These are phyloP conservation scores for Aspergillus conjunctus DNA, from an alignment of 495 filamentous ascomycete species.

Conservation along the genomic window DNA sequence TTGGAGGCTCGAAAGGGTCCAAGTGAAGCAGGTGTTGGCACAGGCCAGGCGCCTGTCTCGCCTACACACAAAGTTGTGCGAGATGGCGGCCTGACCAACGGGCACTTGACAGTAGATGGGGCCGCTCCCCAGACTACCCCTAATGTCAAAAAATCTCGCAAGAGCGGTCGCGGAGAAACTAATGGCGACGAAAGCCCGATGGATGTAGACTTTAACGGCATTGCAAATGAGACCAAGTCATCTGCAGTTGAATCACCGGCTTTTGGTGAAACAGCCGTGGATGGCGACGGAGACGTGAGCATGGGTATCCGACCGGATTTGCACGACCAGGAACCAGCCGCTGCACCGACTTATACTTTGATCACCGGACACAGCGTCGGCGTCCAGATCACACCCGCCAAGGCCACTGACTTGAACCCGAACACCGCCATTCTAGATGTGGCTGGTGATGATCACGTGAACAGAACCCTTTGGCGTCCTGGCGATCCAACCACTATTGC, in stretches of 20 bases:
- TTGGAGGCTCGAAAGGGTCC: constrained; percentile 33
- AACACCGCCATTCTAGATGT: constrained; percentile 66
- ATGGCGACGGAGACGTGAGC: constrained; percentile 49
- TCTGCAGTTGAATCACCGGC: constrained; percentile 40
- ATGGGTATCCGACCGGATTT: constrained; percentile 35
- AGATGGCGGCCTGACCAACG: constrained; percentile 48
- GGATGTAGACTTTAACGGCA: constrained; percentile 46
- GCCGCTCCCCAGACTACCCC: constrained; percentile 19
- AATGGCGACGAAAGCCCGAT: constrained; percentile 60
- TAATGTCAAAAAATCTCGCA: constrained; percentile 34
- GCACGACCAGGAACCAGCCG: constrained; percentile 38
- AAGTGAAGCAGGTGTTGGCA: constrained; percentile 31
- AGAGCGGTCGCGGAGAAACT: constrained; percentile 63
- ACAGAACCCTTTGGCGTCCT: constrained; percentile 77
- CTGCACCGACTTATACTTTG: constrained; percentile 56
- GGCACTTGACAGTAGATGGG: constrained; percentile 39
- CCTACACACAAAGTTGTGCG: constrained; percentile 43
- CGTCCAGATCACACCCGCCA: constrained; percentile 61
- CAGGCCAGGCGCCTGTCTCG: constrained; percentile 34
- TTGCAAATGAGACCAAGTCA: constrained; percentile 49
- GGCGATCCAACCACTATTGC: constrained; percentile 72
- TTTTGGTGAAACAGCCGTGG: constrained; percentile 26
- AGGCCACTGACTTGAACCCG: constrained; percentile 63
- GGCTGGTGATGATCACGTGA: constrained; percentile 63
- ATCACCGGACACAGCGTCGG: constrained; percentile 69